Percentiles rank a stretch among this genome's conserved stretches.
phyloP scores from a whole-genome alignment of 805 yeast genomes.

The Middelhovenomyces tepae region DNA sequence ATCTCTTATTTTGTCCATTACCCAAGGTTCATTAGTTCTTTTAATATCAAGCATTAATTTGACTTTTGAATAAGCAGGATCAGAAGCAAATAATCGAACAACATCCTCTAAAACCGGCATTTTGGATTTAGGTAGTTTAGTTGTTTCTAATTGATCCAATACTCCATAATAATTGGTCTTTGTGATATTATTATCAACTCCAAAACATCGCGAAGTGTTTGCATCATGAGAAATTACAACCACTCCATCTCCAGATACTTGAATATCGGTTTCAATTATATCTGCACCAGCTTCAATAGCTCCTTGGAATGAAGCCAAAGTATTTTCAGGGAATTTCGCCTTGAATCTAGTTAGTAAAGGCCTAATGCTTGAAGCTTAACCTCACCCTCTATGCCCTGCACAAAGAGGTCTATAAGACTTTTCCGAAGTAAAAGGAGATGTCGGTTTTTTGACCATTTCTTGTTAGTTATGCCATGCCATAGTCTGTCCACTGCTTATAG shows the following conservation, averaged over 20 bases:
- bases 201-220: slow-evolving; percentile 41
- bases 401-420: slow-evolving; percentile 14
- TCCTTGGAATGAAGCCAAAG: slow-evolving; percentile 29
- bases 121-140: slow-evolving; percentile 20
- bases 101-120: slow-evolving; percentile 38
- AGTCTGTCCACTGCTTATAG: too few relatives aligned
- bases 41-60: slow-evolving; percentile 46
- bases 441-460: neutral
- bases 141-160: slow-evolving; percentile 30
- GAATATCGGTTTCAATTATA: slow-evolving; percentile 48
- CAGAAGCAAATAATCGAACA: slow-evolving; percentile 32
- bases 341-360: slow-evolving; percentile 12
- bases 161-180: slow-evolving; percentile 30
- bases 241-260: slow-evolving; percentile 43
- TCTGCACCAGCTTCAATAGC: slow-evolving; percentile 40
- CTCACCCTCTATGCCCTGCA: slow-evolving; percentile 22
- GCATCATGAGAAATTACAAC: slow-evolving; percentile 49
- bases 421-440: slow-evolving; percentile 1
- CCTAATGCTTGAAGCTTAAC: neutral
- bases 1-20: slow-evolving; percentile 33
- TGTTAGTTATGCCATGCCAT: slow-evolving; percentile 1
- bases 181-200: slow-evolving; percentile 30
- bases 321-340: slow-evolving; percentile 23
- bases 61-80: slow-evolving; percentile 23
- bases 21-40: slow-evolving; percentile 36